Conservation (phyloP, 1,284 basidiomycete species). For the Leucoagaricus sp. region DNA sequence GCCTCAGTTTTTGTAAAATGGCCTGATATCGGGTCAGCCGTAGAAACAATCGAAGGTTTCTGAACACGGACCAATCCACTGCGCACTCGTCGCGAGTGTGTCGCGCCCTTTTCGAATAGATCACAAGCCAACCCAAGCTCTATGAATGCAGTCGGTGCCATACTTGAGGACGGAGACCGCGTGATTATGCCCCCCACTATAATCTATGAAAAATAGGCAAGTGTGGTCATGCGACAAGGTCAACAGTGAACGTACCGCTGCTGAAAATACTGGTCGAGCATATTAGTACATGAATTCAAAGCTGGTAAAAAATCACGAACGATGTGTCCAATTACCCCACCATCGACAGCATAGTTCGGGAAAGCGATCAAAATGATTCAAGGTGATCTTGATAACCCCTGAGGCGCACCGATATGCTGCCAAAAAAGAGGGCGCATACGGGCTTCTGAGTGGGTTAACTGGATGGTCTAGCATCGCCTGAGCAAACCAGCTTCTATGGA, state of each 20-base stretch:
- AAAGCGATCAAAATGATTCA: slow-evolving; percentile 52
- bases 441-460: slow-evolving; percentile 58
- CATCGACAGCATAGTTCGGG: slow-evolving; percentile 54
- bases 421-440: slow-evolving; percentile 64
- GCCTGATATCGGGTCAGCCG: slow-evolving; percentile 32
- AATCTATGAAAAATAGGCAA: slow-evolving; percentile 35
- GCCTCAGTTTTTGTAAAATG: slow-evolving; percentile 47
- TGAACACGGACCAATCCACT: slow-evolving; percentile 46
- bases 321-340: slow-evolving; percentile 56
- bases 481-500: slow-evolving; percentile 64
- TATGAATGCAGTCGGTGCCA: slow-evolving; percentile 57
- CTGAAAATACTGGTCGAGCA: slow-evolving; percentile 46
- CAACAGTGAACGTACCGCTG: slow-evolving; percentile 43
- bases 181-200: slow-evolving; percentile 59
- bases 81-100: slow-evolving; percentile 47
- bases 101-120: slow-evolving; percentile 51
- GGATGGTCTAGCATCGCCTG: slow-evolving; percentile 64
- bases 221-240: neutral
- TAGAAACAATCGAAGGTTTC: neutral
- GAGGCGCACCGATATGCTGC: slow-evolving; percentile 65
- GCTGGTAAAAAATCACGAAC: slow-evolving; percentile 33
- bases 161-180: slow-evolving; percentile 55
- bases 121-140: slow-evolving; percentile 58
- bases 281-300: slow-evolving; percentile 2
- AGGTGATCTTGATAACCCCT: slow-evolving; percentile 51